Base-by-base conservation (phyloP, 2,329 filamentous ascomycete species). In the Tolypocladium paradoxum region DNA sequence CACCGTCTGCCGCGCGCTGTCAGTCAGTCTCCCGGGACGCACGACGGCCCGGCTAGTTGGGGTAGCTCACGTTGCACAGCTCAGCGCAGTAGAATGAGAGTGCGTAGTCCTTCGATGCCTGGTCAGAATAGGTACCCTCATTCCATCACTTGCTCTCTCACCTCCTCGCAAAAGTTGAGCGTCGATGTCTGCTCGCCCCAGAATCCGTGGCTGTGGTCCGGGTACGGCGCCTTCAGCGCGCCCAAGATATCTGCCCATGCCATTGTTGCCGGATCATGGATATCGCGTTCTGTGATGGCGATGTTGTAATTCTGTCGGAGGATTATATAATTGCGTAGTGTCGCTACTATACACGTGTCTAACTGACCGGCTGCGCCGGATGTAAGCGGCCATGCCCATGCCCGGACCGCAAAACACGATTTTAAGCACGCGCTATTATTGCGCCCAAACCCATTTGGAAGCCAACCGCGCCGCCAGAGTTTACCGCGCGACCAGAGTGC, bases 141-240 rank as follows among this genome's bases (percentile, higher is more conserved):
- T 16, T 31, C 43, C 9, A 12, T 12, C 24, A 43, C 18, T 34
- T 51, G 22, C 8, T 43, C 56, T 67, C 27, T 14, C 66, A 84
- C 84, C 76, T 90, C 87, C 76, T 90, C 87, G 64, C 87, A 91
- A 79, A 87, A 90, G 66, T 90, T 88, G 46, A 89, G 63, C 0
- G 85, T 89, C 9, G 83, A 83, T 1, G 85, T 89, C 53, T 86
- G 82, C 24, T 84, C 81, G 6, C 76, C 79, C 85, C 85, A 90
- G 65, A 80, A 82, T 22, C 84, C 84, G 24, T 51, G 11, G 33
- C 35, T 54, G 29, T 76, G 67, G 14, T 78, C 76, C 55, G 73
- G 73, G 57, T 78, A 78, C 1, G 73, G 67, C 55, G 76, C 34
- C 33, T 55, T 33, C 5, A 49, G 48, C 20, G 31, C 34, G 22